Conservation (phyloP, 2,329 filamentous ascomycete species). For the Mycosphaerelloides madeirae region DNA sequence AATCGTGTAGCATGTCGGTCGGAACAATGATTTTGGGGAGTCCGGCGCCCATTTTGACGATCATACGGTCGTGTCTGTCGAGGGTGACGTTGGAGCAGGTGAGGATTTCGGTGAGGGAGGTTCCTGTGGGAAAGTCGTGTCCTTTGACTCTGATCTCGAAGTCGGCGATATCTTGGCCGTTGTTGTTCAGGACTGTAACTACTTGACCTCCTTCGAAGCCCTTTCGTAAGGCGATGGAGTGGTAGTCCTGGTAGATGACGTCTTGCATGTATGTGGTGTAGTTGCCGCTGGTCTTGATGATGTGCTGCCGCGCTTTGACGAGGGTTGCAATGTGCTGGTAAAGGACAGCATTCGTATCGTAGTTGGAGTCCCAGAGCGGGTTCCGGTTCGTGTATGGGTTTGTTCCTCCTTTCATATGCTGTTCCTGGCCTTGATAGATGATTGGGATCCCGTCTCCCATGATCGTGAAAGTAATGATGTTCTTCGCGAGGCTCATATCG, state of each 20-base stretch:
- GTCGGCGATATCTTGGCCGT: constrained; percentile 32
- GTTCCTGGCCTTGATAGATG: constrained; percentile 42
- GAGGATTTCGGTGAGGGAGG: constrained; percentile 31
- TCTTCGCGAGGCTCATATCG: constrained; percentile 36
- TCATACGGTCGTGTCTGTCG: constrained; percentile 24
- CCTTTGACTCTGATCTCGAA: constrained; percentile 33
- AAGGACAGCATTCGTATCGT: constrained; percentile 37
- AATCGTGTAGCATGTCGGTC: constrained; percentile 18
- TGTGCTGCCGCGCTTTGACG: constrained; percentile 42
- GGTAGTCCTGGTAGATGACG: constrained; percentile 42
- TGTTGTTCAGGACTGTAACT: constrained; percentile 43
- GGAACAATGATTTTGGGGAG: constrained; percentile 35
- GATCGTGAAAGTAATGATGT: constrained; percentile 36
- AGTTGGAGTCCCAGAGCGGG: constrained; percentile 37
- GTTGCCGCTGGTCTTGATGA: constrained; percentile 33
- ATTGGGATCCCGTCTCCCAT: constrained; percentile 42
- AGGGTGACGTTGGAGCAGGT: constrained; percentile 30
- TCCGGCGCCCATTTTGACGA: constrained; percentile 32
- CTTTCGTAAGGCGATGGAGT: constrained; percentile 44
- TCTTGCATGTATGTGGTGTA: constrained; percentile 42
- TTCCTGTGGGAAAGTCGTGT: constrained; percentile 27
- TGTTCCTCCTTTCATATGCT: constrained; percentile 35
- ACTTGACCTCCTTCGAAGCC: constrained; percentile 38
- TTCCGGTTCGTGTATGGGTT: constrained; percentile 34
- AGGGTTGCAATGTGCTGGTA: constrained; percentile 38